Evolutionary conservation across 768 basidiomycete species (phyloP), one percentile per base, ranked within the genome.

Genomic region (Mycena haematopus): DNA sequence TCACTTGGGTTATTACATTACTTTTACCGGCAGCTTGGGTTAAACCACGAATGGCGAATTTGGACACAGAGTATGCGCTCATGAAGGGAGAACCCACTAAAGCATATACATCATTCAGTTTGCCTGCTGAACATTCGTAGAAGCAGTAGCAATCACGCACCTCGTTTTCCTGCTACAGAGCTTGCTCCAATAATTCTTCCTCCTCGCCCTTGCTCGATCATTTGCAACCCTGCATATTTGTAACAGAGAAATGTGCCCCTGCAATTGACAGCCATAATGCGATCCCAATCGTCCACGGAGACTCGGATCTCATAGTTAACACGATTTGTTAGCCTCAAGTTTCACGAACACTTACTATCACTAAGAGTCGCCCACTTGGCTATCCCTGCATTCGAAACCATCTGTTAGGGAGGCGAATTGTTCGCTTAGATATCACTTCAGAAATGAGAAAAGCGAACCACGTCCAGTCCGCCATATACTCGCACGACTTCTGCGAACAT

Each of bases 121-220:
- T 2, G 24, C 61, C 55, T 27, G 19, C n/a, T n/a, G n/a, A n/a
- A n/a, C n/a, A n/a, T n/a, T n/a, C n/a, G n/a, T 6, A 17, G 10
- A 10, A n/a, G 27, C 2, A 27, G 15, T 11, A 50, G 0, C 11
- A 15, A 31, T 19, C 11, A 25, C 58, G 22, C 0, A 63, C 65
- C 63, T 61, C 52, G 57, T 45, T 70, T 70, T 14, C 68, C 70
- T 11, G 33, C 38, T 6, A 56, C 40, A 8, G 66, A 70, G 27
- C 59, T 63, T 0, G 70, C 68, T 29, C 76, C 80, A 24, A 81
- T 73, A 1, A 80, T 76, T 6, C 79, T 63, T 0, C 80, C 78
- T 0, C 78, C 77, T 0, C 66, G 64, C 0, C 79, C 78, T 63
- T 78, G 80, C 35, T 65, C 59, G 50, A 81, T 70, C 77, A 81